Conservation (phyloP, 495 filamentous ascomycete genomes). For the Trichoderma virens region DNA sequence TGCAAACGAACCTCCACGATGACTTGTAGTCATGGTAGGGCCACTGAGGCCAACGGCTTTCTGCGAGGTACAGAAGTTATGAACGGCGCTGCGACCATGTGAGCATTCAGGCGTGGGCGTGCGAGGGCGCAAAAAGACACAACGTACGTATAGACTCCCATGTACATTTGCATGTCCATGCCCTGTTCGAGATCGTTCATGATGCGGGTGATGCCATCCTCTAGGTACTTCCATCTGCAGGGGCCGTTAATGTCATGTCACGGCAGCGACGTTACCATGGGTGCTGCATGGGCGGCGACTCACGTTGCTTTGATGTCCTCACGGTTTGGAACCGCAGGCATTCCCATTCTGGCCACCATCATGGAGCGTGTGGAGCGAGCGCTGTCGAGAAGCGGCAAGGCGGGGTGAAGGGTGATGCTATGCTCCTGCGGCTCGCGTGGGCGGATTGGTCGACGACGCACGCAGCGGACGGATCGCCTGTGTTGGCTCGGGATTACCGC, state of each 20-base stretch:
- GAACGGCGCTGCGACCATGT: constrained; percentile 60
- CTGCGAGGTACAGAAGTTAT: constrained; percentile 98
- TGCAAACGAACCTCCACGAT: constrained; percentile 67
- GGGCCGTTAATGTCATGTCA: constrained; percentile 19
- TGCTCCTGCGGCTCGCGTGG: neutral
- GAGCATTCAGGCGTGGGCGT: constrained; percentile 18
- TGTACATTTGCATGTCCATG: constrained; percentile 93
- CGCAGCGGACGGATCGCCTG: neutral
- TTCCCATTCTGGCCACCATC: constrained; percentile 23
- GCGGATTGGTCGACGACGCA: neutral
- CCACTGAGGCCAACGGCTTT: constrained; percentile 58
- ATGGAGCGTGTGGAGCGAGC: constrained; percentile 6
- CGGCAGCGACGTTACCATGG: neutral
- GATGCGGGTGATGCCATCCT: constrained; percentile 79
- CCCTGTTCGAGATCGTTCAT: constrained; percentile 88
- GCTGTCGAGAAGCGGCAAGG: neutral
- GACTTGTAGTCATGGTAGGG: constrained; percentile 19
- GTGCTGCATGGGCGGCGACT: constrained; percentile 26
- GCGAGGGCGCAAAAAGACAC: neutral
- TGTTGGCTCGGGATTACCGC: neutral
- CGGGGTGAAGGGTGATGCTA: neutral
- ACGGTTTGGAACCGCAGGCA: constrained; percentile 54
- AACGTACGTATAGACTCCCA: constrained; percentile 91
- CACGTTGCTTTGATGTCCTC: constrained; percentile 82
- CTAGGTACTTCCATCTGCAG: constrained; percentile 77